Conservation (phyloP, 345 rosid genomes). For the Boechera retrofracta region DNA sequence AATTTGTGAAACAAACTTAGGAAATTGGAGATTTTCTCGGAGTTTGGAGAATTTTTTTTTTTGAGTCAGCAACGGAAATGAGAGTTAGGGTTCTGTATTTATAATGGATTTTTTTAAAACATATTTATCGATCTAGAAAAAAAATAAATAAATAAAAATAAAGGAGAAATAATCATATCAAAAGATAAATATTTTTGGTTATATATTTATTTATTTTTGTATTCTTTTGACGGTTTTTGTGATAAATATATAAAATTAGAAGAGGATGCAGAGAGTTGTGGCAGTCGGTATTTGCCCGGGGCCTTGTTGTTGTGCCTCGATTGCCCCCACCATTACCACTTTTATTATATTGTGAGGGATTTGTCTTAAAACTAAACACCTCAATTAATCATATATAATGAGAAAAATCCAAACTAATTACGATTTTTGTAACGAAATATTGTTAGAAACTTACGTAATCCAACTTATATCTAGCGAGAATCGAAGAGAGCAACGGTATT, state of each 20-base stretch:
- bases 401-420: not conserved
- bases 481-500: conserved; percentile 1
- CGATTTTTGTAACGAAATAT: not conserved
- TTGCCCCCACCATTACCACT: conserved; percentile 56
- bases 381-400: conserved; percentile 31
- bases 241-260: conserved; percentile 26
- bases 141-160: not conserved
- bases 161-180: not conserved
- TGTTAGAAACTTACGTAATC: not conserved
- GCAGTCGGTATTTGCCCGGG: conserved; percentile 66
- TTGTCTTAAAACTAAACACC: conserved; percentile 38
- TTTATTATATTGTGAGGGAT: not conserved
- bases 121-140: not conserved
- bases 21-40: conserved; percentile 16
- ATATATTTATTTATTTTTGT: not conserved
- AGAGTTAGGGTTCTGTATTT: conserved; percentile 49
- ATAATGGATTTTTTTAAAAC: conserved; percentile 46
- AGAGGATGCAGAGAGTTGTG: conserved; percentile 53
- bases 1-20: conserved; percentile 25
- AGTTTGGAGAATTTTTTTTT: too few species aligned
- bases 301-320: conserved; percentile 52
- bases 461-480: not conserved
- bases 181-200: not conserved
- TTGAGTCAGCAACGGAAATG: conserved; percentile 38
- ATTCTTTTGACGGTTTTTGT: conserved; percentile 26